Conservation (phyloP, 2,329 filamentous ascomycete species). For the Knufia fluminis region DNA sequence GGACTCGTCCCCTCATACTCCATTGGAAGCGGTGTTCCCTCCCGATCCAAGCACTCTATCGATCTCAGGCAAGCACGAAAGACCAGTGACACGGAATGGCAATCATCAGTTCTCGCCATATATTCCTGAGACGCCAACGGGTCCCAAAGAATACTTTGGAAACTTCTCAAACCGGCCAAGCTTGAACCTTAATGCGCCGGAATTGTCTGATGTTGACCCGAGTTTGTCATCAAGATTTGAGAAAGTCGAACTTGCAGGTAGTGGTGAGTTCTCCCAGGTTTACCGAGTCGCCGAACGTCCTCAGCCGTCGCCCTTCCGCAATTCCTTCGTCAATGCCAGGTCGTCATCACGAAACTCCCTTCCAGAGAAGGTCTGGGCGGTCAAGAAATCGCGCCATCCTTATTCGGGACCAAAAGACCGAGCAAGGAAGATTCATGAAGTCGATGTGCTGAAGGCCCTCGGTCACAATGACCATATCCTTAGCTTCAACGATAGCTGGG, state of each 20-base stretch:
- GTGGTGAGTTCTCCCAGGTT: slow-evolving; percentile 88
- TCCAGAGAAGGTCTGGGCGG: slow-evolving; percentile 64
- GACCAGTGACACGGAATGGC: slow-evolving; percentile 31
- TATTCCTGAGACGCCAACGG: slow-evolving; percentile 76
- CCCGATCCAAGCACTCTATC: slow-evolving; percentile 75
- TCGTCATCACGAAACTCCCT: slow-evolving; percentile 46
- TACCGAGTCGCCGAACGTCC: slow-evolving; percentile 59
- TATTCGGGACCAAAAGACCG: slow-evolving; percentile 71
- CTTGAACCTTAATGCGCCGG: slow-evolving; percentile 61
- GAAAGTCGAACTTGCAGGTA: slow-evolving; percentile 69
- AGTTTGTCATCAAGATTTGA: slow-evolving; percentile 67
- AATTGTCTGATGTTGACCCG: slow-evolving; percentile 65
- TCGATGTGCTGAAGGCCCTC: slow-evolving; percentile 66
- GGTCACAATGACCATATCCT: slow-evolving; percentile 76
- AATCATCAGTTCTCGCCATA: slow-evolving; percentile 31
- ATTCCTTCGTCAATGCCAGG: slow-evolving; percentile 38
- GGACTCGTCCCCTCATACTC: slow-evolving; percentile 62
- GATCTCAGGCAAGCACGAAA: slow-evolving; percentile 57
- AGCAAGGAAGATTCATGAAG: slow-evolving; percentile 75
- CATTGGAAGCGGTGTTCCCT: slow-evolving; percentile 62
- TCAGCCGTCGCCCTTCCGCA: slow-evolving; percentile 29
- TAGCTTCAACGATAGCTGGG: slow-evolving; percentile 78
- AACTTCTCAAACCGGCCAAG: slow-evolving; percentile 52
- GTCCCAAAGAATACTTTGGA: slow-evolving; percentile 48
- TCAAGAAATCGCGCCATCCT: slow-evolving; percentile 83